Conservation (phyloP, 768 basidiomycete species). For the Hydnomerulius pinastri region DNA sequence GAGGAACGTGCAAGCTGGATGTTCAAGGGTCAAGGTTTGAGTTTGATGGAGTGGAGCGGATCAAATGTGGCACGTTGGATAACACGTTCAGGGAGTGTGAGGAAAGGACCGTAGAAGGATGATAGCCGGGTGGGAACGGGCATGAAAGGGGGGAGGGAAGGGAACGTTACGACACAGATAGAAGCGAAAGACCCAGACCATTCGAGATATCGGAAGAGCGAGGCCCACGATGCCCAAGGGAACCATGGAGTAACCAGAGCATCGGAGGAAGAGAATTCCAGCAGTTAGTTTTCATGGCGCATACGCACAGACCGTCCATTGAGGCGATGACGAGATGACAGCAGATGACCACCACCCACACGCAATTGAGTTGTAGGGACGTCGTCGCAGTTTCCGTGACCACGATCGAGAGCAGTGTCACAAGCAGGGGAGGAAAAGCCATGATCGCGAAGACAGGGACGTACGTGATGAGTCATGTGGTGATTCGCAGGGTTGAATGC, state of each 20-base stretch:
- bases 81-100: conserved; percentile 1
- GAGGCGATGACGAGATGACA: conserved; percentile 8
- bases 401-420: neutral
- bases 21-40: conserved; percentile 8
- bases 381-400: conserved; percentile 14
- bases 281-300: neutral
- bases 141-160: conserved; percentile 8
- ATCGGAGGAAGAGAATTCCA: neutral
- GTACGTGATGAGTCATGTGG: neutral
- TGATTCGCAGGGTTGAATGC: conserved; percentile 1
- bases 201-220: neutral
- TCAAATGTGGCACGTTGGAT: conserved; percentile 2
- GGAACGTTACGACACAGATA: conserved; percentile 21
- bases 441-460: neutral
- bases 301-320: neutral
- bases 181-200: neutral
- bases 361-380: conserved; percentile 14
- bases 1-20: conserved; percentile 71
- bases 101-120: conserved; percentile 7
- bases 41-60: conserved; percentile 12
- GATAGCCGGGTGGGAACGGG: conserved; percentile 7
- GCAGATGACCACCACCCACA: too few relatives aligned
- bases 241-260: neutral
- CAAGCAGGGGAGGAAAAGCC: conserved; percentile 5
- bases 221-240: neutral